These are phyloP conservation scores for Hypericum perforatum DNA, from an alignment of 345 rosid species.

Conservation along the genomic window DNA sequence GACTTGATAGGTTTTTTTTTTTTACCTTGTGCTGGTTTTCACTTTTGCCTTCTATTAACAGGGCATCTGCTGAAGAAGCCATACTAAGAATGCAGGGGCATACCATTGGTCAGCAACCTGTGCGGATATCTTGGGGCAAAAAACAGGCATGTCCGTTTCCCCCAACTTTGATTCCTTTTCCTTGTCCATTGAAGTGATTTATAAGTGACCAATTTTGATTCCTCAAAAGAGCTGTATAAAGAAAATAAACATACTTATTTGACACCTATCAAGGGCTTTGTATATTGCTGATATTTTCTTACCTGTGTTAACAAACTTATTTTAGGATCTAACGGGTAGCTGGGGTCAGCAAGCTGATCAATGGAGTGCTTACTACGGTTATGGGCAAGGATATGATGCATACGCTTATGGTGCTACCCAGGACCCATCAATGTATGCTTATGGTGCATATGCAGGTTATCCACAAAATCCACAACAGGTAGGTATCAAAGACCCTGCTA, in stretches of 20 bases:
- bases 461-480: slow-evolving; percentile 2
- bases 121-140: slow-evolving; percentile 78
- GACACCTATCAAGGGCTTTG: too few species aligned
- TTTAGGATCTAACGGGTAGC: slow-evolving; percentile 52
- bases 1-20: too few species aligned
- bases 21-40: too few species aligned
- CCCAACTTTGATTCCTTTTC: neutral
- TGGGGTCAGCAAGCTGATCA: slow-evolving; percentile 24
- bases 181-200: too few species aligned
- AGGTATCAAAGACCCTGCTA: neutral
- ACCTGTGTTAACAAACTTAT: neutral
- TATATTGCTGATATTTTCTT: slow-evolving; percentile 12
- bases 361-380: slow-evolving; percentile 4
- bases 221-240: too few species aligned
- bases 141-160: slow-evolving; percentile 8
- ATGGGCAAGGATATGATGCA: slow-evolving; percentile 4
- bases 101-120: slow-evolving; percentile 78
- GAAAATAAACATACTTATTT: too few species aligned
- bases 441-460: neutral
- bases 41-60: slow-evolving; percentile 6
- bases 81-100: slow-evolving; percentile 83
- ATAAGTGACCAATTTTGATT: too few species aligned
- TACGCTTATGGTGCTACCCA: slow-evolving; percentile 1
- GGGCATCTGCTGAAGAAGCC: slow-evolving; percentile 91
- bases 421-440: slow-evolving; percentile 2